phyloP scores from a whole-genome alignment of 78 protist genomes.

The Dictyostelium capitatum region DNA sequence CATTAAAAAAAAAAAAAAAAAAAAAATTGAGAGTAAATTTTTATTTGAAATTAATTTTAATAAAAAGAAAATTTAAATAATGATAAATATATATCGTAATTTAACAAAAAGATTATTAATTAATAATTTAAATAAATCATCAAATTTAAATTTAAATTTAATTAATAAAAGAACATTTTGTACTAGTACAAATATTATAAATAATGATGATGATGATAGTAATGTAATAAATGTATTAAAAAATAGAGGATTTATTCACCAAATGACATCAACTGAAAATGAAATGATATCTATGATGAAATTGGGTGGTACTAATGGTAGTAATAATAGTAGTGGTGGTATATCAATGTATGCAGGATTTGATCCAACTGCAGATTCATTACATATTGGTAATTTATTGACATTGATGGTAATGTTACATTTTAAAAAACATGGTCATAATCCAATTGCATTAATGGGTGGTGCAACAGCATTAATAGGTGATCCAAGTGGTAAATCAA shows the following conservation, averaged over 20 bases:
- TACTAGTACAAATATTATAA: background rate
- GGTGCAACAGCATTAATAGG: conserved; percentile 95
- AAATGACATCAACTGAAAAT: conserved; percentile 60
- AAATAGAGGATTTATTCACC: conserved; percentile 73
- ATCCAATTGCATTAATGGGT: conserved; percentile 85
- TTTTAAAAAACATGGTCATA: conserved; percentile 58
- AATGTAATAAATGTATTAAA: conserved; percentile 64
- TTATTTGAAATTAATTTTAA: no score
- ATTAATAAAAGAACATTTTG: background rate
- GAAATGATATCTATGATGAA: conserved; percentile 37
- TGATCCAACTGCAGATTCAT: conserved; percentile 94
- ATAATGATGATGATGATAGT: background rate
- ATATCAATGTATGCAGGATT: conserved; percentile 87
- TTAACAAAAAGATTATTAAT: background rate
- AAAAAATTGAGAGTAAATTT: no score
- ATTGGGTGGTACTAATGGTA: conserved; percentile 11
- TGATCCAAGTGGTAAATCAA: conserved; percentile 92
- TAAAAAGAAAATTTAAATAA: no score
- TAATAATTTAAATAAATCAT: background rate
- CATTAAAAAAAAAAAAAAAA: no score
- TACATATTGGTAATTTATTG: conserved; percentile 93
- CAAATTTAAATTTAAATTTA: background rate
- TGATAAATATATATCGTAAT: background rate
- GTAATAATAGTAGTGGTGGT: background rate
- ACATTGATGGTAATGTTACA: conserved; percentile 84